Base-by-base conservation (phyloP, 805 yeast species). In the Candida saitoana region DNA sequence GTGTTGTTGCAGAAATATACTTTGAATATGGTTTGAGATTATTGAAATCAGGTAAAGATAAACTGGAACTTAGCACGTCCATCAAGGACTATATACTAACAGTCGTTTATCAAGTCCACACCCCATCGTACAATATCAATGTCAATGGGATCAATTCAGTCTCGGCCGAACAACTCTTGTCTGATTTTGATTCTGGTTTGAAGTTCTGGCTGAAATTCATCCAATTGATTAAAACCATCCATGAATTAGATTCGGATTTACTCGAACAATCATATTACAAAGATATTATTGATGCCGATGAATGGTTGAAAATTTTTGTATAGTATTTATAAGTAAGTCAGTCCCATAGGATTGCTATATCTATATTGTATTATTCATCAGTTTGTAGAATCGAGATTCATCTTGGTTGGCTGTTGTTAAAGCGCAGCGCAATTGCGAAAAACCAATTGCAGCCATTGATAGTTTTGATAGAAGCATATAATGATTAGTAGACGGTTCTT, bases 1-100 rank as follows among this genome's bases (percentile, higher is more conserved):
- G 86, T 5, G 71, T 84, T 8, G 67, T 82, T 3, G 65, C 75
- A 4, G 80, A 79, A 51, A 63, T 76, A 15, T 78, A 74, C 49
- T 70, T 79, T 34, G 80, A 76, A 43, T 64, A 53, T 38, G 61
- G 70, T 22, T 52, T 59, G 22, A 65, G 59, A 42, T 59, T 55
- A 45, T 40, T 51, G 18, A 57, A 58, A 39, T 39, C 54, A 9
- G 57, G 57, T 4, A 41, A 38, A 18, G n/a, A 54, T 8, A 55
- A 55, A 37, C 59, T 59, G 20, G 66, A 60, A 18, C 52, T 60
- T 16, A 50, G 57, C 14, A 51, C 54, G 16, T 44, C 42, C 19
- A 55, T 63, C 16, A 52, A 53, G 34, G 67, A 63, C 12, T 65
- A 69, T 44, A 52, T 69, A 47, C 50, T 67, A 47, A 59, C 60